Percentiles rank a stretch among this genome's conserved stretches.
Evolutionary conservation across 768 basidiomycete species (phyloP).

Genomic region (Suillus ampliporus): DNA sequence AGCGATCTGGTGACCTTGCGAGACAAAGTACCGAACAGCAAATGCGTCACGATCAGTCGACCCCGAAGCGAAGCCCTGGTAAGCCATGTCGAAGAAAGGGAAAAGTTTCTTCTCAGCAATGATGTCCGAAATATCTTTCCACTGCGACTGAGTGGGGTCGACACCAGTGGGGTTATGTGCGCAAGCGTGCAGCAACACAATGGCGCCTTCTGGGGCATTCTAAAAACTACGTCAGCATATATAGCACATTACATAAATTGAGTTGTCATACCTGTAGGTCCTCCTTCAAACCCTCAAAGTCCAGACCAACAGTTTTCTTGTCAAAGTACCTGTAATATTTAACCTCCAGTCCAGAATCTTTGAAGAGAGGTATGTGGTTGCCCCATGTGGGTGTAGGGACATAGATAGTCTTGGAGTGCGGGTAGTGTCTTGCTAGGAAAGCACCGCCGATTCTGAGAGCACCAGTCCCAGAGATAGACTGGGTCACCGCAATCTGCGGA

Average conservation of each 20-base stretch:
- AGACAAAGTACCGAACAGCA: slow-evolving; percentile 92
- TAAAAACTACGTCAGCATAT: slow-evolving; percentile 24
- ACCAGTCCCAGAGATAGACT: slow-evolving; percentile 97
- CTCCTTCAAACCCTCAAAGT: slow-evolving; percentile 88
- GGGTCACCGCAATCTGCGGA: slow-evolving; percentile 78
- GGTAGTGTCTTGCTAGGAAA: slow-evolving; percentile 90
- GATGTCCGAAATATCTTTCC: slow-evolving; percentile 88
- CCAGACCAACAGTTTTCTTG: slow-evolving; percentile 88
- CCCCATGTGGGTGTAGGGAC: slow-evolving; percentile 96
- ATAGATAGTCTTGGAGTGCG: slow-evolving; percentile 86
- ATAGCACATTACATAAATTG: slow-evolving; percentile 1
- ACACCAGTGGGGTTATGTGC: slow-evolving; percentile 99
- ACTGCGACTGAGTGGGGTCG: slow-evolving; percentile 93
- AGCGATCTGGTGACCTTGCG: slow-evolving; percentile 87
- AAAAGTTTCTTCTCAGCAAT: slow-evolving; percentile 89
- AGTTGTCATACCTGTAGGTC: slow-evolving; percentile 73
- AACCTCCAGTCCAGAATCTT: slow-evolving; percentile 94
- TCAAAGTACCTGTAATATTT: slow-evolving; percentile 94
- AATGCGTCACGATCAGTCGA: slow-evolving; percentile 90
- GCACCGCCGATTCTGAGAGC: slow-evolving; percentile 94
- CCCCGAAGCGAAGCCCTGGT: slow-evolving; percentile 98
- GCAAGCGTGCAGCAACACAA: slow-evolving; percentile 94
- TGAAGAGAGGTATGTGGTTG: slow-evolving; percentile 93
- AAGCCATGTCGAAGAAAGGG: slow-evolving; percentile 99
- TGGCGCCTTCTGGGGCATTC: slow-evolving; percentile 78